phyloP scores from a whole-genome alignment of 768 basidiomycete genomes.

The Agrocybe praecox region DNA sequence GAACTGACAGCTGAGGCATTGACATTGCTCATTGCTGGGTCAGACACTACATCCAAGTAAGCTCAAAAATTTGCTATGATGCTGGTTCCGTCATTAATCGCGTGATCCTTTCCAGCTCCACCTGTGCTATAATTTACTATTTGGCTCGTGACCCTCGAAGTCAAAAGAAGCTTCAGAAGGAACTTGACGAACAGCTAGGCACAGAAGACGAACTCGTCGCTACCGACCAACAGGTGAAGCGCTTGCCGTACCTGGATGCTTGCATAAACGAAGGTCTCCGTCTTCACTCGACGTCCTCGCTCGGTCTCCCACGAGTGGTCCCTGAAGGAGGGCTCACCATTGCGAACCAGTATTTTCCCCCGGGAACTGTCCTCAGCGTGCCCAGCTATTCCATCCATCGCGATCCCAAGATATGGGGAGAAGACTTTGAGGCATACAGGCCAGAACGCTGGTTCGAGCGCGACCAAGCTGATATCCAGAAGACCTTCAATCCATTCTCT shows the following conservation, averaged over 20 bases:
- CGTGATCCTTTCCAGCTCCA: conserved; percentile 54
- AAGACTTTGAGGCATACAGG: conserved; percentile 70
- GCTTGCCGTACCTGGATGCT: conserved; percentile 79
- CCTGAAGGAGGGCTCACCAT: conserved; percentile 75
- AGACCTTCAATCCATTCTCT: conserved; percentile 85
- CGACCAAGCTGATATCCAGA: conserved; percentile 60
- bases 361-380: conserved; percentile 76
- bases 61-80: conserved; percentile 21
- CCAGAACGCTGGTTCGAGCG: conserved; percentile 88
- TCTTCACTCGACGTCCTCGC: conserved; percentile 79
- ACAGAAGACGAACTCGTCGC: conserved; percentile 61
- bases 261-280: conserved; percentile 88
- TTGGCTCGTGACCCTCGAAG: conserved; percentile 67
- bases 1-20: conserved; percentile 90
- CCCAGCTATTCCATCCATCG: conserved; percentile 87
- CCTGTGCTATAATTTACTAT: conserved; percentile 87
- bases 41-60: conserved; percentile 93
- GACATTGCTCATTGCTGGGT: conserved; percentile 86
- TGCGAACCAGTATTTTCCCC: conserved; percentile 60
- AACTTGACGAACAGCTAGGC: conserved; percentile 66
- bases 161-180: conserved; percentile 74
- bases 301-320: conserved; percentile 82
- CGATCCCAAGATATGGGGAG: conserved; percentile 72
- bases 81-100: not conserved
- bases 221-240: conserved; percentile 70